Percentiles rank a stretch among this genome's conserved stretches.
Evolutionary conservation across 768 basidiomycete species (phyloP).

Genomic region (Sarcodon aspratus): DNA sequence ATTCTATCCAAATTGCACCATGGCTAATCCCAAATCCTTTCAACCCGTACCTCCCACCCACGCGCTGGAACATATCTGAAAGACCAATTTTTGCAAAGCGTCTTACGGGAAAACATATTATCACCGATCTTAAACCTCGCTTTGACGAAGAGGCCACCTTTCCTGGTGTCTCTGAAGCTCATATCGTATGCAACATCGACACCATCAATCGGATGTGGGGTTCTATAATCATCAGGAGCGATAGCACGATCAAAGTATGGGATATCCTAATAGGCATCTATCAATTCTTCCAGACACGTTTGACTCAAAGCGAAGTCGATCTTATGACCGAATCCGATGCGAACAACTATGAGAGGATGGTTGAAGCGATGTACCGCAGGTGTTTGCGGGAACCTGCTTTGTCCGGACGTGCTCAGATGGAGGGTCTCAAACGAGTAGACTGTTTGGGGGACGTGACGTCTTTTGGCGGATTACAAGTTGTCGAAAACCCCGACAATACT

Average conservation of each 20-base stretch:
- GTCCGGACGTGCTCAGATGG: slow-evolving; percentile 22
- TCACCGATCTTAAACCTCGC: slow-evolving; percentile 11
- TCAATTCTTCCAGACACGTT: slow-evolving; percentile 31
- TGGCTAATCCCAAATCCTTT: slow-evolving; percentile 20
- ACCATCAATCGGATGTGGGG: slow-evolving; percentile 27
- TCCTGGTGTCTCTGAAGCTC: slow-evolving; percentile 10
- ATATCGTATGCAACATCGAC: slow-evolving; percentile 13
- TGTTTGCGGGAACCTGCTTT: slow-evolving; percentile 28
- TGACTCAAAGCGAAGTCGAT: slow-evolving; percentile 21
- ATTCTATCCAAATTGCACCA: slow-evolving; percentile 3
- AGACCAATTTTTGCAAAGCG: slow-evolving; percentile 19
- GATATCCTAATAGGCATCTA: slow-evolving; percentile 40
- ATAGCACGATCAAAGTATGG: slow-evolving; percentile 22
- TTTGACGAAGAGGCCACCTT: slow-evolving; percentile 11
- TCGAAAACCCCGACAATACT: slow-evolving; percentile 17
- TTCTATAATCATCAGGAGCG: slow-evolving; percentile 29
- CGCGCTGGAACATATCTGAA: slow-evolving; percentile 22
- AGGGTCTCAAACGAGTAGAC: slow-evolving; percentile 38
- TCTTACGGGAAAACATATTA: slow-evolving; percentile 16
- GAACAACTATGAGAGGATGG: slow-evolving; percentile 11
- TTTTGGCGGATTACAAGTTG: slow-evolving; percentile 30
- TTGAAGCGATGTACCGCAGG: slow-evolving; percentile 21
- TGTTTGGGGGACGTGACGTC: slow-evolving; percentile 31
- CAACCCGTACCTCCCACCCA: slow-evolving; percentile 13
- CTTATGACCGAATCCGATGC: slow-evolving; percentile 10